phyloP scores from a whole-genome alignment of 2,329 filamentous ascomycete genomes.

The Cladosporium phlei region DNA sequence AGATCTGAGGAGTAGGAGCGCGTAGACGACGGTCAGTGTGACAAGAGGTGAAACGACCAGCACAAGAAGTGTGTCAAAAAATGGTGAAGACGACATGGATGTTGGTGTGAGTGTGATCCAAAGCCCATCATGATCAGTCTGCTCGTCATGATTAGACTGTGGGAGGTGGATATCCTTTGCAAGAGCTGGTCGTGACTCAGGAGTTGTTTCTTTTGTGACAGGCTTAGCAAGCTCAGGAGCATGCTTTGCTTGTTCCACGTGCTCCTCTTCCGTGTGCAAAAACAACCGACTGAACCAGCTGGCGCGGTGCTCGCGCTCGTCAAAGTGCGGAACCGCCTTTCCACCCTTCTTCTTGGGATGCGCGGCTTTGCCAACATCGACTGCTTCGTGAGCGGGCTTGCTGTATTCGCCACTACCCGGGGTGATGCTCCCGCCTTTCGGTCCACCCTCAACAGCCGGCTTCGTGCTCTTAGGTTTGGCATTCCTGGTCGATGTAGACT shows the following conservation, averaged over 20 bases:
- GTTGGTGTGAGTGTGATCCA: conserved; percentile 97
- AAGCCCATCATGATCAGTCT: conserved; percentile 61
- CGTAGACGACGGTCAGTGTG: conserved; percentile 88
- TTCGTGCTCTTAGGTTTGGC: conserved; percentile 25
- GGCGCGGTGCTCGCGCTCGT: conserved; percentile 15
- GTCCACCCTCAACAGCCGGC: conserved; percentile 33
- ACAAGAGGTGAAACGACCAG: conserved; percentile 92
- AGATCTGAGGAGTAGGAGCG: conserved; percentile 77
- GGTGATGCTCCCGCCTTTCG: conserved; percentile 63
- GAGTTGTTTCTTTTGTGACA: not conserved
- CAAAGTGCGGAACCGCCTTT: conserved; percentile 15
- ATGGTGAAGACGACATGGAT: conserved; percentile 79
- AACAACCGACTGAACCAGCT: conserved; percentile 28
- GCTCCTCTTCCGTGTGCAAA: conserved; percentile 3
- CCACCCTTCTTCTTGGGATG: conserved; percentile 12
- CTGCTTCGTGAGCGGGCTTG: conserved; percentile 33
- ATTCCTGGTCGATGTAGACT: conserved; percentile 12
- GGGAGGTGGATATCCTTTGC: conserved; percentile 10
- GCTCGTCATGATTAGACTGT: conserved; percentile 8
- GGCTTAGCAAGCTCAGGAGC: not conserved
- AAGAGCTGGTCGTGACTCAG: conserved; percentile 6
- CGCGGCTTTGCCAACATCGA: conserved; percentile 17
- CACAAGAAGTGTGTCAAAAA: conserved; percentile 94
- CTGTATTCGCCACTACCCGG: conserved; percentile 69
- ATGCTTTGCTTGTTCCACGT: not conserved